Percentiles rank a stretch among this genome's conserved stretches.
Conservation (phyloP, 805 yeast species). For the Spathaspora arborariae region DNA sequence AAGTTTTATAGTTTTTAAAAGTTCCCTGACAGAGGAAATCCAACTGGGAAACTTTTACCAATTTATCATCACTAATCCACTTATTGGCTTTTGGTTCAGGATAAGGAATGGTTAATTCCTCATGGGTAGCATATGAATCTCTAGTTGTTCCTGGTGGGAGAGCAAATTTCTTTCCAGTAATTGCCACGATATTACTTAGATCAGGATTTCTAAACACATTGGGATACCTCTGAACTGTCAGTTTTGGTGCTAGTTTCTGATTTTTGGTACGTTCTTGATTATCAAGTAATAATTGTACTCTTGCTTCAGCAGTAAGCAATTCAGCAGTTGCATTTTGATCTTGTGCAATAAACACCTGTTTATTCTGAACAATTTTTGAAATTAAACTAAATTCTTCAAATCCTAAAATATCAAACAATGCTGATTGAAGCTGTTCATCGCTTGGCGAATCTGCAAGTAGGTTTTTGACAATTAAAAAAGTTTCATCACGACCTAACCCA, state of each 20-base stretch:
- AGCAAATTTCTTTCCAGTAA: constrained; percentile 75
- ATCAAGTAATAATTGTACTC: constrained; percentile 48
- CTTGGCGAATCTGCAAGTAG: constrained; percentile 33
- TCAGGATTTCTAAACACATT: constrained; percentile 79
- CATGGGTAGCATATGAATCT: constrained; percentile 57
- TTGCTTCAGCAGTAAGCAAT: constrained; percentile 51
- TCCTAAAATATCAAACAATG: constrained; percentile 77
- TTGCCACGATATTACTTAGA: constrained; percentile 60
- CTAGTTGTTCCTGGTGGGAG: constrained; percentile 81
- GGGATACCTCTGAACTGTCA: constrained; percentile 59
- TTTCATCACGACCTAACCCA: constrained; percentile 29
- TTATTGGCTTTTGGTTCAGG: constrained; percentile 47
- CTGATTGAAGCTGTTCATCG: constrained; percentile 65
- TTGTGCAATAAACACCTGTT: constrained; percentile 19
- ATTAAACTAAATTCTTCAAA: constrained; percentile 82
- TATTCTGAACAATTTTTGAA: constrained; percentile 53
- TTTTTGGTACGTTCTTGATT: constrained; percentile 50
- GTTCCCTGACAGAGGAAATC: constrained; percentile 83
- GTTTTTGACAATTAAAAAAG: constrained; percentile 20
- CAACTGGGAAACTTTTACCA: constrained; percentile 57
- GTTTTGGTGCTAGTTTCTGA: constrained; percentile 44
- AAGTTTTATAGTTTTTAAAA: constrained; percentile 68
- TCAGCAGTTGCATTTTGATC: constrained; percentile 5
- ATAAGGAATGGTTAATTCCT: constrained; percentile 81
- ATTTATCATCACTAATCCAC: constrained; percentile 40